Evolutionary conservation across 768 basidiomycete genomes (phyloP), one percentile per base, ranked within the genome.

Genomic region (Tricholoma sp.): DNA sequence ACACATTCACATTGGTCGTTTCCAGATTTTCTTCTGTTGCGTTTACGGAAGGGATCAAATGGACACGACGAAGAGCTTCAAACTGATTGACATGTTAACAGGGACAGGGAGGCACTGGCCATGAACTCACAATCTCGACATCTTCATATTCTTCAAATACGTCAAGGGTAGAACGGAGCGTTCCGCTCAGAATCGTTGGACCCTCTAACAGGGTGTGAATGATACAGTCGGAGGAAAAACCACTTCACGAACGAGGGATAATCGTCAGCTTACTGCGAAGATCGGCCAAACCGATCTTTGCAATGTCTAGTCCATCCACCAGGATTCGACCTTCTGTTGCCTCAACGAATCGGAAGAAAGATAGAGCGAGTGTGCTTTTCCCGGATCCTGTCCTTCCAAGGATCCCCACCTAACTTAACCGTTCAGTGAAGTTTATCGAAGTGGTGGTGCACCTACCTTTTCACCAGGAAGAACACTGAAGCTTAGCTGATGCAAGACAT

Each of bases 261-360:
- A 67, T 67, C 4, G 89, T 92, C 52, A 93, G 73, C 45, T 79
- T 82, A 56, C 83, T 85, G 22, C 94, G 82, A 37, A 97, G 77
- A 66, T 94, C 91, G 0, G 88, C 88, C 34, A 95, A 74, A 18
- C 92, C 93, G 54, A 94, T 82, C 54, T 79, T 77, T 27, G 90
- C 77, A 58, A 92, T 92, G 62, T 94, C 89, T 10, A 91, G 50
- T n/a, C 77, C 88, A 66, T 94, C 93, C 35, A 95, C 77, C 4
- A 83, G 43, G 54, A 94, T 93, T 5, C 76, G 76, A 5, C 92
- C 92, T 63, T 85, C 78, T 0, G 83, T 84, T 1, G 92, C 85
- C 66, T 95, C 91, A n/a, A 95, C 91, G 64, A 92, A 91, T 21
- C 89, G 82, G 83, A 91, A 90, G 74, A 90, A 88, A 10, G 85